Percentiles rank a stretch among this genome's conserved stretches.
phyloP scores from a whole-genome alignment of 148 eudicot species.

The Gaultheria prostrata region DNA sequence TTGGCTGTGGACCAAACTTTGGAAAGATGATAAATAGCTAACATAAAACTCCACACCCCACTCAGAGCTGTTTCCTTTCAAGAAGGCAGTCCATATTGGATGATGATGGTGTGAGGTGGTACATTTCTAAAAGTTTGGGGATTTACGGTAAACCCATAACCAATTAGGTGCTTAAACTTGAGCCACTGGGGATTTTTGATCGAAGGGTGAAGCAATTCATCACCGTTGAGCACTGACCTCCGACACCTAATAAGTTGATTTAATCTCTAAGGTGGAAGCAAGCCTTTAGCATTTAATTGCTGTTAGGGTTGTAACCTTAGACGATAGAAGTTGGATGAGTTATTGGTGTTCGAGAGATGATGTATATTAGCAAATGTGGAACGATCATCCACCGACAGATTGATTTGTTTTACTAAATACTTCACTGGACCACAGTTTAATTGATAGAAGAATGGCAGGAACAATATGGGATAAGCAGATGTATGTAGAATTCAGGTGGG shows the following conservation, averaged over 20 bases:
- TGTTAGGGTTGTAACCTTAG: background rate
- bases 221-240: background rate
- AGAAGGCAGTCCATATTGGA: background rate
- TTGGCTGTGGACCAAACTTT: constrained; percentile 1
- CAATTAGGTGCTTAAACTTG: background rate
- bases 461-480: background rate
- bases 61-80: background rate
- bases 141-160: background rate
- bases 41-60: background rate
- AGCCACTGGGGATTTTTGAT: constrained; percentile 1
- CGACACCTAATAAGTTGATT: background rate
- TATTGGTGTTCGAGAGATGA: background rate
- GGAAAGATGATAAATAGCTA: background rate
- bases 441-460: background rate
- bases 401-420: background rate
- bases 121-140: background rate
- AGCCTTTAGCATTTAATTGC: background rate
- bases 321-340: background rate
- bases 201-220: background rate
- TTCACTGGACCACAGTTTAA: background rate
- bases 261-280: background rate
- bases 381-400: background rate
- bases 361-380: background rate
- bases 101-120: background rate
- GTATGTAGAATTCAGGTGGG: background rate